These are phyloP conservation scores for Nitzschia sp. DNA, from an alignment of 108 stramenopile species.

Conservation along the genomic window DNA sequence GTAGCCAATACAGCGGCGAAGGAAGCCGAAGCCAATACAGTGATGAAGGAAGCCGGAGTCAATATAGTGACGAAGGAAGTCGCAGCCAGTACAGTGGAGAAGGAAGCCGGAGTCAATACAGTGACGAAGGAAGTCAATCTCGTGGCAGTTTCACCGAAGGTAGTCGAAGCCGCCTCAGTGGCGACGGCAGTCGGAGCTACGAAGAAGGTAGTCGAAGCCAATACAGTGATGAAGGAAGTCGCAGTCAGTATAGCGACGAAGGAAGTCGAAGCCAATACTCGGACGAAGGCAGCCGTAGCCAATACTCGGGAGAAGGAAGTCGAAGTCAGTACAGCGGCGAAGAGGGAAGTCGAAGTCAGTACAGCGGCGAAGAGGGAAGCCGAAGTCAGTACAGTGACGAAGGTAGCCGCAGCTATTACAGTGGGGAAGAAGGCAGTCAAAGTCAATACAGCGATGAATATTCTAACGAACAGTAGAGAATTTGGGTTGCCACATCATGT, in stretches of 20 bases:
- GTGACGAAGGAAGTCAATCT: constrained; percentile 11
- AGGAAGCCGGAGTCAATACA: constrained; percentile 10
- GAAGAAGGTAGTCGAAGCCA: constrained; percentile 18
- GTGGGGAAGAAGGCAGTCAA: constrained; percentile 23
- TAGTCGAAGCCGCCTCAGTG: constrained; percentile 23
- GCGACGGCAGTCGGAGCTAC: constrained; percentile 20
- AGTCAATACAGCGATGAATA: no score
- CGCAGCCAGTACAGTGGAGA: constrained; percentile 29
- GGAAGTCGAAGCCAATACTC: not conserved
- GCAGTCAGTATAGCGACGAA: constrained; percentile 24
- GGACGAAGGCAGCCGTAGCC: constrained; percentile 14
- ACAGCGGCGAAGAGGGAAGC: constrained; percentile 4
- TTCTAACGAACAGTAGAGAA: no score
- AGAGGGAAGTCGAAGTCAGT: constrained; percentile 14
- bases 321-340: constrained; percentile 19
- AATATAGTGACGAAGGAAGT: constrained; percentile 10
- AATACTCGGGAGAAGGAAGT: constrained; percentile 14
- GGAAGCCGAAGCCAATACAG: constrained; percentile 8
- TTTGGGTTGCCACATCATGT: no score
- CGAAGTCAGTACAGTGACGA: not conserved
- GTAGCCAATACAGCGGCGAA: not conserved
- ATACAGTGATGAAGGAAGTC: constrained; percentile 11
- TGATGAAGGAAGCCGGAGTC: constrained; percentile 12
- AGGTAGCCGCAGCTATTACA: constrained; percentile 17
- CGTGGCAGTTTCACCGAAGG: not conserved